Percentiles rank a stretch among this genome's conserved stretches.
Evolutionary conservation across 176 grass and related monocot species (phyloP).

Genomic region (Raddia distichophylla): DNA sequence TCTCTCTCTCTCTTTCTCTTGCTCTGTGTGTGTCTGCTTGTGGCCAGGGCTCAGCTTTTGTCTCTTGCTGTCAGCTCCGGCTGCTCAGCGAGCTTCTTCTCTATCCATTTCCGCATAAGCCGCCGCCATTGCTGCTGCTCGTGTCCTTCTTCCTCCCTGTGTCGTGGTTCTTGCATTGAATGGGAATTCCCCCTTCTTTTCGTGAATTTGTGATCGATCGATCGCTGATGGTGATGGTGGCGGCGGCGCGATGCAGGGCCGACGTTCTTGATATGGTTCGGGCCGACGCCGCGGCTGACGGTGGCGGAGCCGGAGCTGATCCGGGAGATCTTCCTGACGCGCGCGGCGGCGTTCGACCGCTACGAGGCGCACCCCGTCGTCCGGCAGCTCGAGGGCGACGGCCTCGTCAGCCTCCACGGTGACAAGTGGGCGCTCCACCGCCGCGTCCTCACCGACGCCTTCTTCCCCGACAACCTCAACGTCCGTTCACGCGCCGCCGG

Average conservation of each 20-base stretch:
- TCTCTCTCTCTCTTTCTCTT: not conserved
- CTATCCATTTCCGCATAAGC: constrained; percentile 34
- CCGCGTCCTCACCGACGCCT: constrained; percentile 64
- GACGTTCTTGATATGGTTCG: constrained; percentile 87
- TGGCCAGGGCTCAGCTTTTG: constrained; percentile 63
- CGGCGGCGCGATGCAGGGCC: constrained; percentile 45
- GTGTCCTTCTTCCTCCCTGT: constrained; percentile 1
- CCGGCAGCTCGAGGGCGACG: constrained; percentile 87
- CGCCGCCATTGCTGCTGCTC: constrained; percentile 4
- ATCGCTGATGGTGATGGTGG: not conserved
- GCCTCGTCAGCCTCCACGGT: constrained; percentile 77
- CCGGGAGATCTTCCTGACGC: constrained; percentile 72
- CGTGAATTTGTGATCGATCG: not conserved
- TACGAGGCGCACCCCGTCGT: constrained; percentile 85
- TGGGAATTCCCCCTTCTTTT: not conserved
- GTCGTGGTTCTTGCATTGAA: constrained; percentile 27
- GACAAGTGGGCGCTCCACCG: constrained; percentile 88
- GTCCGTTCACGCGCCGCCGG: constrained; percentile 20
- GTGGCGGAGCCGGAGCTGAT: constrained; percentile 85
- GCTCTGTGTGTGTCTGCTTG: constrained; percentile 36
- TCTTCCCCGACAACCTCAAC: constrained; percentile 85
- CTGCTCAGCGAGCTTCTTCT: constrained; percentile 30
- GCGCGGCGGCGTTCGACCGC: constrained; percentile 72
- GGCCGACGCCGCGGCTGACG: constrained; percentile 73
- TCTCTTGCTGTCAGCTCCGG: constrained; percentile 68